A percentile compares a stretch with the other conserved stretches of the same genome.
Evolutionary conservation across 2,329 filamentous ascomycete genomes (phyloP).

Genomic region (Aspergillus sp.): DNA sequence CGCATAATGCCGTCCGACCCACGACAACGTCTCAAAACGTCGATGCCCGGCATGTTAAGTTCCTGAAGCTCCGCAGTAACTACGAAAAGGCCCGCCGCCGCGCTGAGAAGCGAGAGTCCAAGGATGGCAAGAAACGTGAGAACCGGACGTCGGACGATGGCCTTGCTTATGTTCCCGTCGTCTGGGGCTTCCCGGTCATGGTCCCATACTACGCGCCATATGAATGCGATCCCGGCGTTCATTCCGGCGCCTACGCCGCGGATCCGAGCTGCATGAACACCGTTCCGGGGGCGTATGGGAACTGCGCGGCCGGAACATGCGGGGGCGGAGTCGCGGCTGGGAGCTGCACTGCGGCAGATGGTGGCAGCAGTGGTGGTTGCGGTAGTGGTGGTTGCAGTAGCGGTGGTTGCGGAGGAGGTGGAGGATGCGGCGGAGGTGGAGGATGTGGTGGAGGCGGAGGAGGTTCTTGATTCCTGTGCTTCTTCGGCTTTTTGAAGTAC

Average conservation of each 20-base stretch:
- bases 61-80: conserved; percentile 51
- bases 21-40: conserved; percentile 10
- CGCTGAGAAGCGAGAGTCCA: conserved; percentile 26
- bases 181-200: conserved; percentile 47
- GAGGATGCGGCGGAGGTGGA: conserved; percentile 10
- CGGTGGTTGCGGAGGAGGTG: conserved; percentile 11
- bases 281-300: conserved; percentile 41
- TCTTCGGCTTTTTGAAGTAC: background rate
- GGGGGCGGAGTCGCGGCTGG: conserved; percentile 46
- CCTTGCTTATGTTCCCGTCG: conserved; percentile 33
- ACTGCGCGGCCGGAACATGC: conserved; percentile 49
- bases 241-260: conserved; percentile 41
- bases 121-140: conserved; percentile 30
- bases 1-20: conserved; percentile 65
- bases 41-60: conserved; percentile 30
- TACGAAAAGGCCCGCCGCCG: conserved; percentile 49
- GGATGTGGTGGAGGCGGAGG: conserved; percentile 8
- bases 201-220: conserved; percentile 50
- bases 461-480: background rate
- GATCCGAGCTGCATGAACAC: conserved; percentile 49
- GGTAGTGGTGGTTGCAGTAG: conserved; percentile 41
- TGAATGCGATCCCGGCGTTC: conserved; percentile 44
- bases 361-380: conserved; percentile 48
- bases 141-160: conserved; percentile 22
- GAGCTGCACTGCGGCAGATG: conserved; percentile 39